A percentile compares a stretch with the other conserved stretches of the same genome.
Conservation (phyloP, 1,284 basidiomycete genomes). For the Melampsora americana region DNA sequence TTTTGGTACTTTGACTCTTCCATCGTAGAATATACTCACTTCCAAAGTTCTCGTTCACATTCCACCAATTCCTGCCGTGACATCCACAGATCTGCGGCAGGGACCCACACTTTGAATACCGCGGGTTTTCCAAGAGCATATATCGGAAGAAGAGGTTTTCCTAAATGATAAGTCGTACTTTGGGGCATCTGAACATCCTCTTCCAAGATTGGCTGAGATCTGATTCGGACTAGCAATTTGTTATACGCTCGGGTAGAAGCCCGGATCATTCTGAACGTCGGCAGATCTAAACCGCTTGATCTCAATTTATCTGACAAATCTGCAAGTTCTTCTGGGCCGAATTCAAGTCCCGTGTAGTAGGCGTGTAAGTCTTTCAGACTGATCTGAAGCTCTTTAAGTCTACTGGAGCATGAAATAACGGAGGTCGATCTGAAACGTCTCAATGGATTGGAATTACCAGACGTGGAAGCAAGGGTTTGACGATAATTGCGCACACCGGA, state of each 20-base stretch:
- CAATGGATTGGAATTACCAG: background rate
- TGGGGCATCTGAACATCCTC: slow-evolving; percentile 13
- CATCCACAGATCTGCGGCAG: slow-evolving; percentile 49
- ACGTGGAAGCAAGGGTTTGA: background rate
- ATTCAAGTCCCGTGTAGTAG: slow-evolving; percentile 41
- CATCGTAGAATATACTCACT: slow-evolving; percentile 27
- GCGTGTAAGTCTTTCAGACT: slow-evolving; percentile 27
- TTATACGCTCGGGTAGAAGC: slow-evolving; percentile 55
- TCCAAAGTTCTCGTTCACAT: slow-evolving; percentile 50
- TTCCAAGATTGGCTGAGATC: slow-evolving; percentile 50
- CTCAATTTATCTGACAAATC: slow-evolving; percentile 41
- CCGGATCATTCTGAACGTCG: slow-evolving; percentile 51
- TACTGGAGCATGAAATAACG: background rate
- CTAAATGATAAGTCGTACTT: background rate
- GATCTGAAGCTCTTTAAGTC: slow-evolving; percentile 11
- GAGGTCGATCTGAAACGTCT: background rate
- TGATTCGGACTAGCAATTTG: slow-evolving; percentile 53
- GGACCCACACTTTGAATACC: slow-evolving; percentile 55
- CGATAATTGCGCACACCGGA: background rate
- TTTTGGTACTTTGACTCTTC: background rate
- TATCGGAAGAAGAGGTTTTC: slow-evolving; percentile 36
- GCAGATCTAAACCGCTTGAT: slow-evolving; percentile 50
- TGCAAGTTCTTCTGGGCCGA: slow-evolving; percentile 30
- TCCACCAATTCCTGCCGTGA: slow-evolving; percentile 50
- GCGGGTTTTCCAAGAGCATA: slow-evolving; percentile 53